Evolutionary conservation across 345 rosid genomes (phyloP).

Genomic region (Schrenkiella parvula): DNA sequence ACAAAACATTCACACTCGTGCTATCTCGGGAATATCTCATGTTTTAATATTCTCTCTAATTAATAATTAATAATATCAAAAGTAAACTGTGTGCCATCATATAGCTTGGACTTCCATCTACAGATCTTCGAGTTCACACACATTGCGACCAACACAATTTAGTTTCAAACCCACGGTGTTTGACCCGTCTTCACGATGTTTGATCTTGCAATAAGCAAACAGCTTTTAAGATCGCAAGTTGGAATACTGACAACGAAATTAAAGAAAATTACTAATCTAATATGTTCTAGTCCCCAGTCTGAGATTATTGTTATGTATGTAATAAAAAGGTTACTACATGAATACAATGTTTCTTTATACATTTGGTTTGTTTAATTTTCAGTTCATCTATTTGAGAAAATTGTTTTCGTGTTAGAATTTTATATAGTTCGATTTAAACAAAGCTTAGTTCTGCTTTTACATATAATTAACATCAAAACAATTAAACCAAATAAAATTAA

Average conservation of each 20-base stretch:
- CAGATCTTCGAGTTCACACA: slow-evolving; percentile 23
- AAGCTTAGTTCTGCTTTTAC: neutral
- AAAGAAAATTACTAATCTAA: neutral
- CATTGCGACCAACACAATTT: slow-evolving; percentile 12
- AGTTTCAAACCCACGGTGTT: slow-evolving; percentile 22
- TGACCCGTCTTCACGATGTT: slow-evolving; percentile 21
- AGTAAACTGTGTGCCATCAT: slow-evolving; percentile 2
- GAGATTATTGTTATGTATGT: neutral
- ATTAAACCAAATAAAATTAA: neutral
- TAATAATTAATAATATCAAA: neutral
- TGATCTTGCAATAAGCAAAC: neutral
- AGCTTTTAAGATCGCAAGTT: neutral
- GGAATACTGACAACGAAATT: neutral
- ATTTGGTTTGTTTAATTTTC: neutral
- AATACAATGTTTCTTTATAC: neutral
- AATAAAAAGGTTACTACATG: neutral
- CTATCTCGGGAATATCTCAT: slow-evolving; percentile 29
- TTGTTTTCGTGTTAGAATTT: neutral
- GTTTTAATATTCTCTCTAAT: slow-evolving; percentile 7
- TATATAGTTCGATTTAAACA: neutral
- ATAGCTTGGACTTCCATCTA: neutral
- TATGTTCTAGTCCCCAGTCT: neutral
- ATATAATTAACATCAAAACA: neutral
- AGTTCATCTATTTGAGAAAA: neutral
- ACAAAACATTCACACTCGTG: slow-evolving; percentile 33